phyloP scores from a whole-genome alignment of 768 basidiomycete genomes.

The Cyathus striatus region DNA sequence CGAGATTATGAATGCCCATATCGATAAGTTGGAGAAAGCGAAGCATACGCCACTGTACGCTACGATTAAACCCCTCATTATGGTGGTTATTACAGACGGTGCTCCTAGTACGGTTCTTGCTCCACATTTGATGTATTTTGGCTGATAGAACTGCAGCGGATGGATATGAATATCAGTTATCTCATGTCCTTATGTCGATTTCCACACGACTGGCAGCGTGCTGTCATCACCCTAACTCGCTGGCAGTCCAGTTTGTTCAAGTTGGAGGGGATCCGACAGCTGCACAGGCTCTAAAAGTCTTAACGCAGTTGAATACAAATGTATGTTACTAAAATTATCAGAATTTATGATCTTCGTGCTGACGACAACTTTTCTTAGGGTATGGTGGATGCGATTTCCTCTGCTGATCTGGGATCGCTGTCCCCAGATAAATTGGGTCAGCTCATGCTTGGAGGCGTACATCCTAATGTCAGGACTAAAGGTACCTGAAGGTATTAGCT shows the following conservation, averaged over 20 bases:
- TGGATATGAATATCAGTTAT: neutral
- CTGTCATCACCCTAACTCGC: conserved; percentile 6
- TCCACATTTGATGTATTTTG: neutral
- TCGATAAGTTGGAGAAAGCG: neutral
- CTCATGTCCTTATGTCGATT: neutral
- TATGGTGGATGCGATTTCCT: neutral
- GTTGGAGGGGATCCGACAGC: conserved; percentile 3
- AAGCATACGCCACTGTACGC: neutral
- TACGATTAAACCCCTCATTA: neutral
- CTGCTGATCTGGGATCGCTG: neutral
- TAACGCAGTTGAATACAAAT: neutral
- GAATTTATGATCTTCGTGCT: neutral
- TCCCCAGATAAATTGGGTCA: too few relatives aligned
- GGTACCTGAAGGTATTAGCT: too few relatives aligned
- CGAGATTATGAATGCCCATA: neutral
- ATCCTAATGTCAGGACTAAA: too few relatives aligned
- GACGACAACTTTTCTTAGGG: neutral
- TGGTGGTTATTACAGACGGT: neutral
- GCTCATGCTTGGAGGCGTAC: too few relatives aligned
- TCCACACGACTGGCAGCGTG: neutral
- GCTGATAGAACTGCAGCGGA: neutral
- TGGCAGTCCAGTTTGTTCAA: conserved; percentile 7
- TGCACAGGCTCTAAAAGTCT: neutral
- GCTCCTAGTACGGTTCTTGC: neutral
- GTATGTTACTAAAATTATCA: neutral